Conservation (phyloP, 495 filamentous ascomycete genomes). For the Glutinoglossum americanum region DNA sequence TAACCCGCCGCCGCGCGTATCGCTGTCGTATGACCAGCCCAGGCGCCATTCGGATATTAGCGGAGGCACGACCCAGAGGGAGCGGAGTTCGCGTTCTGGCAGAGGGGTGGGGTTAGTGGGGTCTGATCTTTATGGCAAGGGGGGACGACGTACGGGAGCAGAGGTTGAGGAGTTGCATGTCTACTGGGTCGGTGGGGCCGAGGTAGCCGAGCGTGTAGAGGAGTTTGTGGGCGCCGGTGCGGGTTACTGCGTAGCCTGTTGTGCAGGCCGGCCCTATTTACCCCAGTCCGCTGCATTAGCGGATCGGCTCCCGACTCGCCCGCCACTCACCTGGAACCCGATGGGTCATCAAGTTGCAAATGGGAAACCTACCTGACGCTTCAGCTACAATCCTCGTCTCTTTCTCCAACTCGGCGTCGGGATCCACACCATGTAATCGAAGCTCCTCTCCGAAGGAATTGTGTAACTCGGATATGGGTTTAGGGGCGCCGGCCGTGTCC, state of each 20-base stretch:
- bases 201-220: background rate
- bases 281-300: too few species aligned
- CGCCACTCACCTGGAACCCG: too few species aligned
- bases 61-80: background rate
- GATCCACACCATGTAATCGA: background rate
- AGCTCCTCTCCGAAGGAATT: background rate
- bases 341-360: too few species aligned
- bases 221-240: background rate
- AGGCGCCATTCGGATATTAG: background rate
- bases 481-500: background rate
- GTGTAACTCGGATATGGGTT: background rate
- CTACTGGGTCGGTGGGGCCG: background rate
- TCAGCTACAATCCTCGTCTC: too few species aligned
- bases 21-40: background rate
- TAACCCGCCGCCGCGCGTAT: background rate
- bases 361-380: background rate
- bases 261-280: background rate
- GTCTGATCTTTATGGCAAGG: too few species aligned
- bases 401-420: background rate
- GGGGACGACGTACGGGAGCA: background rate
- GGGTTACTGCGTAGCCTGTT: slow-evolving; percentile 1
- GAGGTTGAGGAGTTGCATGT: background rate
- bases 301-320: too few species aligned
- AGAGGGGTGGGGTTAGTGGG: too few species aligned
- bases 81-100: background rate